These are phyloP conservation scores for Castanopsis chinensis DNA, from an alignment of 306 rosid species.

Conservation along the genomic window DNA sequence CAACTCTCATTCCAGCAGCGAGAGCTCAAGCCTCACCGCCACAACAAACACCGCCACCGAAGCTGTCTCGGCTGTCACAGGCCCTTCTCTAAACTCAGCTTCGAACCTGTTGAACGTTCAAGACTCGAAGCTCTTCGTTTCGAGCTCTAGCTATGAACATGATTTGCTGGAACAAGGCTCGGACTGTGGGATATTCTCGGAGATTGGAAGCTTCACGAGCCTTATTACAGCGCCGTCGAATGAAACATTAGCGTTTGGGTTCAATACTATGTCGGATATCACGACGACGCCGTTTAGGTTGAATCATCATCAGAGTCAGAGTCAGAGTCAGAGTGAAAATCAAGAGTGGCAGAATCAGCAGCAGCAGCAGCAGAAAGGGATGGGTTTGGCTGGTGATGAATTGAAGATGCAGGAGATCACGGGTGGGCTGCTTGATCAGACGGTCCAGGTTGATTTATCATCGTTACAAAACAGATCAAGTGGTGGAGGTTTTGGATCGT, in stretches of 20 bases:
- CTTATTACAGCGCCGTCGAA: constrained; percentile 56
- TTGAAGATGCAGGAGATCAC: constrained; percentile 52
- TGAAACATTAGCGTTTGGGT: constrained; percentile 48
- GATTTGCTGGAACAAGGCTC: constrained; percentile 34
- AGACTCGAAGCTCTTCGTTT: constrained; percentile 35
- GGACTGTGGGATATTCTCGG: constrained; percentile 67
- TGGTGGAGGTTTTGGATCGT: constrained; percentile 59
- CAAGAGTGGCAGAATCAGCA: constrained; percentile 17
- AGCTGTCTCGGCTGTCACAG: constrained; percentile 33
- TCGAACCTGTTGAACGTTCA: constrained; percentile 26
- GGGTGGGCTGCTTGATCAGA: constrained; percentile 43
- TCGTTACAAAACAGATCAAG: constrained; percentile 36
- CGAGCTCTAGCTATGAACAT: constrained; percentile 30
- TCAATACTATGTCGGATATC: constrained; percentile 37
- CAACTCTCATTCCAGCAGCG: constrained; percentile 86
- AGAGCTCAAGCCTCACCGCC: constrained; percentile 83
- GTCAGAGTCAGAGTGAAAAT: constrained; percentile 1
- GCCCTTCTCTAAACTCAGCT: constrained; percentile 36
- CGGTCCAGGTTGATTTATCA: constrained; percentile 55
- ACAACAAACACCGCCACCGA: constrained; percentile 37
- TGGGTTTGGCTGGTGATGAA: constrained; percentile 22
- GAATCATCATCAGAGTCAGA: constrained; percentile 20
- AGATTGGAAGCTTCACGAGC: constrained; percentile 69
- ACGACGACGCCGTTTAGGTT: constrained; percentile 51
- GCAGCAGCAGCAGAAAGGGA: constrained; percentile 43